Conservation (phyloP, 1,139 yeast species). For the Geotrichum reessii region DNA sequence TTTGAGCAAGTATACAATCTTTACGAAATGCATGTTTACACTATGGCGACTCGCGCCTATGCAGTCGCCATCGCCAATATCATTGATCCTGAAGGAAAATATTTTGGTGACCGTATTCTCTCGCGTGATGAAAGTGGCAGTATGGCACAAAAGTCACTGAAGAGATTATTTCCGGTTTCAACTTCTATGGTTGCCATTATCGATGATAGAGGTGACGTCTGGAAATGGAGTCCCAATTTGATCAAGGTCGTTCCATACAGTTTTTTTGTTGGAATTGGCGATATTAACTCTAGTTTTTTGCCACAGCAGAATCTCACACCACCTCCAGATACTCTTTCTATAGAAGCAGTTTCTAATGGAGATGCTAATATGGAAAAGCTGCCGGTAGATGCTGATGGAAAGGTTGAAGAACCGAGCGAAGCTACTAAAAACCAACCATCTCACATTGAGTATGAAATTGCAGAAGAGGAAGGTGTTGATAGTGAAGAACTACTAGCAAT, state of each 20-base stretch:
- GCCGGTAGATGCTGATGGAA: constrained; percentile 3
- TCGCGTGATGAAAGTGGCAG: constrained; percentile 96
- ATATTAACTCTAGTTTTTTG: constrained; percentile 85
- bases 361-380: constrained; percentile 14
- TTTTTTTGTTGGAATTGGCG: constrained; percentile 96
- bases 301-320: constrained; percentile 58
- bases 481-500: constrained; percentile 27
- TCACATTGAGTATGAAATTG: not conserved
- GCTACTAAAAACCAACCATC: constrained; percentile 12
- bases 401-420: constrained; percentile 19
- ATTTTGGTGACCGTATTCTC: constrained; percentile 85
- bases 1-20: constrained; percentile 54
- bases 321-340: constrained; percentile 16
- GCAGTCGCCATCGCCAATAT: constrained; percentile 86
- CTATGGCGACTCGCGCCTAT: constrained; percentile 97
- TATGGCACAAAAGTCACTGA: constrained; percentile 78
- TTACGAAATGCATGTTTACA: constrained; percentile 90
- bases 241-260: constrained; percentile 92
- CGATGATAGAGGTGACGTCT: constrained; percentile 97
- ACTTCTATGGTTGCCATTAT: constrained; percentile 95
- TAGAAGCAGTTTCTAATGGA: not conserved
- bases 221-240: constrained; percentile 95
- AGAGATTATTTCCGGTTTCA: constrained; percentile 88
- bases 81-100: constrained; percentile 81
- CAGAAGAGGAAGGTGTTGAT: constrained; percentile 19